Evolutionary conservation across 139 green algal species (phyloP).

Genomic region (Auxenochlorella pyrenoidosa): DNA sequence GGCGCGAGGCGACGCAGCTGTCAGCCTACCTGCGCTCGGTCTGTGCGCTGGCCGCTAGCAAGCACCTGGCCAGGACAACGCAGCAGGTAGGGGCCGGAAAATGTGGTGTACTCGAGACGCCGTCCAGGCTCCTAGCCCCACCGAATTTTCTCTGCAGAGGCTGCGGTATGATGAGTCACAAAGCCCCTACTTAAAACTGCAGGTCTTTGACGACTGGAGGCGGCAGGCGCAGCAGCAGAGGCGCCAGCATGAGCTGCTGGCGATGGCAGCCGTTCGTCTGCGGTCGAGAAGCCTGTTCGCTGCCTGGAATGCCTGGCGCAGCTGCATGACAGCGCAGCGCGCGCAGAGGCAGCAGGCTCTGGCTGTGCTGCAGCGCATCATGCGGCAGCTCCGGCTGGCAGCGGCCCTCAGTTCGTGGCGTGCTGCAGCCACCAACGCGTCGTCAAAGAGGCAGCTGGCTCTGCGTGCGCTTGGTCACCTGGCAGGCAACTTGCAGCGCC

Average conservation of each 20-base stretch:
- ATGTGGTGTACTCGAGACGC: too few relatives aligned
- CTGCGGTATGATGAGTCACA: too few relatives aligned
- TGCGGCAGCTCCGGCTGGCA: background rate
- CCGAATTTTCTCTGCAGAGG: too few relatives aligned
- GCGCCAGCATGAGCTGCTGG: background rate
- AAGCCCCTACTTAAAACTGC: too few relatives aligned
- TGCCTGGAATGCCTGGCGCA: background rate
- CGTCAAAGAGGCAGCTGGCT: background rate
- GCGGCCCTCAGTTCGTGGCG: background rate
- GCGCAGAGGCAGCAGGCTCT: background rate
- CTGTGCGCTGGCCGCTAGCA: background rate
- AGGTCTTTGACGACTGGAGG: background rate
- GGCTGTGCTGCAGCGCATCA: slow-evolving; percentile 7
- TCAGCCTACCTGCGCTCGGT: background rate
- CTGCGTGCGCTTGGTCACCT: background rate
- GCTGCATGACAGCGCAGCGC: background rate
- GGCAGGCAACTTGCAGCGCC: background rate
- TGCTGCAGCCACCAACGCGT: background rate
- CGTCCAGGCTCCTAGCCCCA: too few relatives aligned
- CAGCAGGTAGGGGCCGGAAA: background rate
- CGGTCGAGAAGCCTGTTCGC: background rate
- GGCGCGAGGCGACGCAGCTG: background rate
- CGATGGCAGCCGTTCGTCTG: background rate
- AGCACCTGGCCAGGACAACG: background rate
- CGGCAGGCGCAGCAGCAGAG: background rate